phyloP scores from a whole-genome alignment of 176 grass and related monocot genomes.

The Oryza brachyantha region DNA sequence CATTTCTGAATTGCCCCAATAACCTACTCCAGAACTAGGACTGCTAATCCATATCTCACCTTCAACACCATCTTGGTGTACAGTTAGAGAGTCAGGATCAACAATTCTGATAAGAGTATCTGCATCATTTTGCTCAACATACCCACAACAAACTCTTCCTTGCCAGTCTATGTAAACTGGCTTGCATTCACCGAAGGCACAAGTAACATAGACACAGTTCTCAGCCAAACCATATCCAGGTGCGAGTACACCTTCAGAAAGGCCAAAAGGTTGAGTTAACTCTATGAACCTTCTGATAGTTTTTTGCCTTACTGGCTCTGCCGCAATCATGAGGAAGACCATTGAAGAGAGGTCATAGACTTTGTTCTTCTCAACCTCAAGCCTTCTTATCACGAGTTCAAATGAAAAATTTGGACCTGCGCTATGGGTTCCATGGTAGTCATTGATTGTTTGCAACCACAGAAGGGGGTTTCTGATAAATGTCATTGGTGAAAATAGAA shows the following conservation, averaged over 20 bases:
- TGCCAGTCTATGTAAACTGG: conserved; percentile 67
- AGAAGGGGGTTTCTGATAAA: conserved; percentile 75
- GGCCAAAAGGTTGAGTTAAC: conserved; percentile 53
- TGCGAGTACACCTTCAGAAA: conserved; percentile 66
- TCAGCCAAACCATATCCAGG: conserved; percentile 73
- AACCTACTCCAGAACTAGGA: conserved; percentile 69
- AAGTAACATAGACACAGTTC: conserved; percentile 71
- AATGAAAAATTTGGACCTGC: conserved; percentile 79
- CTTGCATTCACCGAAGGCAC: conserved; percentile 70
- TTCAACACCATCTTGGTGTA: conserved; percentile 53
- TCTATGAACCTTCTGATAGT: conserved; percentile 69
- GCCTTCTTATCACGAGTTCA: conserved; percentile 63
- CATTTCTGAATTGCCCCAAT: conserved; percentile 57
- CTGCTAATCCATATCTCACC: conserved; percentile 89
- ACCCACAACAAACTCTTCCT: conserved; percentile 73
- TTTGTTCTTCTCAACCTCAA: conserved; percentile 48
- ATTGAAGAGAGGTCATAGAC: conserved; percentile 63
- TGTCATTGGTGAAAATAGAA: conserved; percentile 76
- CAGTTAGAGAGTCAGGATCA: conserved; percentile 49
- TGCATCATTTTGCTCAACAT: conserved; percentile 39
- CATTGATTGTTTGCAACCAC: conserved; percentile 62
- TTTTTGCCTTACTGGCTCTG: conserved; percentile 76
- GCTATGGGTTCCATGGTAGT: conserved; percentile 64
- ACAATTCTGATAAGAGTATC: conserved; percentile 65
- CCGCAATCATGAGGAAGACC: conserved; percentile 75